These are phyloP conservation scores for Pythium coloratum DNA, from an alignment of 352 stramenopile genomes.

Conservation along the genomic window DNA sequence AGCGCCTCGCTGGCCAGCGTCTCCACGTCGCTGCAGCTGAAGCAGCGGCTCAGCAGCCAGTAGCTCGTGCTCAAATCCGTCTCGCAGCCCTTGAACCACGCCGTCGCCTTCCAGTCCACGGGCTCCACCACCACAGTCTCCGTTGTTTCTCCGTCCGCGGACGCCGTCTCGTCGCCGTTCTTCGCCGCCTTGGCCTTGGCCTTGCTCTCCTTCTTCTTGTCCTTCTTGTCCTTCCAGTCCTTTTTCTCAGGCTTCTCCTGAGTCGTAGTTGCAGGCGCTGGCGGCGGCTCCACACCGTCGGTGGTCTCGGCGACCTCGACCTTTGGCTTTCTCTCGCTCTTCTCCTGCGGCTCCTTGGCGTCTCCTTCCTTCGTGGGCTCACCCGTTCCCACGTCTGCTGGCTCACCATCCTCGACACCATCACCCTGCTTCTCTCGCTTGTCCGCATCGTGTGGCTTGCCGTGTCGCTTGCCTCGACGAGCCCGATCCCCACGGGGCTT, in stretches of 20 bases:
- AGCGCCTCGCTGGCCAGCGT: slow-evolving; percentile 32
- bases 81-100: slow-evolving; percentile 48
- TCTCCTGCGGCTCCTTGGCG: slow-evolving; percentile 13
- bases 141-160: not conserved
- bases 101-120: slow-evolving; percentile 34
- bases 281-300: not conserved
- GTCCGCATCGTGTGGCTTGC: not conserved
- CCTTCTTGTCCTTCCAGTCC: slow-evolving; percentile 5
- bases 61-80: slow-evolving; percentile 51
- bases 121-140: slow-evolving; percentile 11
- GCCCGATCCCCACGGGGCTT: not conserved
- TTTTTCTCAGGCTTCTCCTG: not conserved
- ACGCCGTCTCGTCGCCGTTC: not conserved
- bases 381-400: not conserved
- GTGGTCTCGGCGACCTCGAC: not conserved
- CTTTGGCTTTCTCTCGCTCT: slow-evolving; percentile 8
- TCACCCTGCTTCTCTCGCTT: not conserved
- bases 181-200: not conserved
- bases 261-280: not conserved
- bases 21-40: slow-evolving; percentile 36
- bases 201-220: not conserved
- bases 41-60: slow-evolving; percentile 61
- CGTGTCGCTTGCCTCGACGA: not conserved
- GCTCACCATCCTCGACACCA: not conserved
- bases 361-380: slow-evolving; percentile 5